A percentile compares a stretch with the other conserved stretches of the same genome.
These are phyloP conservation scores for sorghum (Sorghum bicolor) DNA, from an alignment of 176 grass and related monocot species.

Conservation along the genomic window DNA sequence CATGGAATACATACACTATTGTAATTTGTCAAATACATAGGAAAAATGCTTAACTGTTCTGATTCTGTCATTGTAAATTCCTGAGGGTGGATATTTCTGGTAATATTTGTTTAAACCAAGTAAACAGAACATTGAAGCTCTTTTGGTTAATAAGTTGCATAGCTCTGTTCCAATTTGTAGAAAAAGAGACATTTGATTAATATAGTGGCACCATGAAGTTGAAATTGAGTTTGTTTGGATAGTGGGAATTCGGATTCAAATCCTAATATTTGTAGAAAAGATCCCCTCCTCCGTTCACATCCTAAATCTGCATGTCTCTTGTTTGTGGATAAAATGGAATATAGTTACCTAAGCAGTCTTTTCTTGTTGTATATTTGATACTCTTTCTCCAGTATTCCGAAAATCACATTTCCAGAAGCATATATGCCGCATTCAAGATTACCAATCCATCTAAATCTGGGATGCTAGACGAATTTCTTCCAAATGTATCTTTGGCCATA, in stretches of 20 bases:
- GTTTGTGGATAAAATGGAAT: slow-evolving; percentile 1
- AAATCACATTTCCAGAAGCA: slow-evolving; percentile 89
- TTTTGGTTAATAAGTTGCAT: background rate
- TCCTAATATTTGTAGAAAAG: background rate
- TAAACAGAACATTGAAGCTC: background rate
- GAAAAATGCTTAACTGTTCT: slow-evolving; percentile 19
- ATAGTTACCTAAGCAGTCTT: background rate
- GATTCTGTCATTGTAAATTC: background rate
- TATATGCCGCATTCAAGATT: slow-evolving; percentile 94
- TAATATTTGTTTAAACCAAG: background rate
- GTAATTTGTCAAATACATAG: background rate
- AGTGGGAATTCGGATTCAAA: background rate
- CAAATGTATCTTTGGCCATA: slow-evolving; percentile 75
- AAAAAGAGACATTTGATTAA: background rate
- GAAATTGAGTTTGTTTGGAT: background rate
- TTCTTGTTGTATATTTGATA: slow-evolving; percentile 26
- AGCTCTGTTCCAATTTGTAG: background rate
- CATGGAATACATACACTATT: background rate
- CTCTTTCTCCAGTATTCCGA: slow-evolving; percentile 80
- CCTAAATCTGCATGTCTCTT: slow-evolving; percentile 1
- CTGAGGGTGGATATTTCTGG: background rate
- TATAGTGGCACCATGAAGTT: background rate
- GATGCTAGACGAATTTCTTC: slow-evolving; percentile 75
- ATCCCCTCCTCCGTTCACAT: background rate
- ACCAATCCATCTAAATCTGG: slow-evolving; percentile 37